Base-by-base conservation (phyloP, 1,284 basidiomycete genomes). In the Peniophora sp. region DNA sequence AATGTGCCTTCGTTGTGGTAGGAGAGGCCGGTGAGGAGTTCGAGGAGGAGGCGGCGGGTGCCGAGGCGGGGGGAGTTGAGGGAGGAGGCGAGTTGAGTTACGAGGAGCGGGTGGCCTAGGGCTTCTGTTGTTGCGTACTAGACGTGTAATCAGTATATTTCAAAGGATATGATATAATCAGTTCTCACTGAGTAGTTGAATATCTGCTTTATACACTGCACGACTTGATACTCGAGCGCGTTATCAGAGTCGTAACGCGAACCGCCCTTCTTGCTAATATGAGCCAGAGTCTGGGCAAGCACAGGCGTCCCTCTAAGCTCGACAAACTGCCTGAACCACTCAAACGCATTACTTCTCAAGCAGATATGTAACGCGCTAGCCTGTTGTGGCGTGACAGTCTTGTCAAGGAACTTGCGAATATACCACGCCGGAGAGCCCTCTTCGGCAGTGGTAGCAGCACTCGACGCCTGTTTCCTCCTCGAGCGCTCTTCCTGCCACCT, bases 351-450 rank as follows among this genome's bases (percentile, higher is more conserved):
- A 39, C 89, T 88, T 47, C 95, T 78, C 53, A 98, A 67, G 6
- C 85, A 93, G 2, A 96, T 91, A 48, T 78, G 76, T 44, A 97
- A 70, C 51, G 85, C 82, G 24, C 78, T 75, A 12, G 90, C 90
- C 57, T 92, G 84, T 67, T 90, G 91, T 24, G 82, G 69, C 1
- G 85, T 93, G 47, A 95, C 85, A 3, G 89, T 87, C 55, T 83
- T 82, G 62, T 94, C 89, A 66, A 96, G 74, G 64, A 97, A 93
- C 66, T 86, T 92, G 66, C 85, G 83, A 58, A 96, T 84, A 63
- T 92, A 97, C 86, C 84, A 93, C 64, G 92, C 85, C 1, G 90
- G 90, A 17, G 84, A 79, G 54, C 85, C 81, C 52, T 81, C 79
- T 17, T 78, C 67, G 42, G 76, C 73, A 9, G 18, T 20, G 18